Evolutionary conservation across 371 early-diverging fungal genomes (phyloP), one percentile per base, ranked within the genome.

Genomic region (Mucor indicus): DNA sequence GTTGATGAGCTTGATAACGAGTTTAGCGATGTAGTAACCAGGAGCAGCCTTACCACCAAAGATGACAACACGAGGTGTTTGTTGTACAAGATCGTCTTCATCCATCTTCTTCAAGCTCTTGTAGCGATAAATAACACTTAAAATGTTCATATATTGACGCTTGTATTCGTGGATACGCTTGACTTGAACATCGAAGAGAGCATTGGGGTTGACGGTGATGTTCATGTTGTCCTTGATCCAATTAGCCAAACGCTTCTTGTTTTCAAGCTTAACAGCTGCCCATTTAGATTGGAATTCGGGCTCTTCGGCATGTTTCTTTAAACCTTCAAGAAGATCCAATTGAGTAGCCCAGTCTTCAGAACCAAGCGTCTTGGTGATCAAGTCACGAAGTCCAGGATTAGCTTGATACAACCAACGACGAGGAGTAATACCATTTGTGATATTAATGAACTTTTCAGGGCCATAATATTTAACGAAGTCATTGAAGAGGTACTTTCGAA

Each of bases 111-210:
- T 90, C 55, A 95, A 72, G 2, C 61, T 50, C 57, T 81, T 66
- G 79, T 95, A 95, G 48, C 93, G 89, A 64, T 92, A 81, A 59
- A 94, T 93, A 42, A 92, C 93, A 37, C 84, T 73, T 23, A 95
- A 68, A 53, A 95, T 93, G 75, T 95, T 95, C 91, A 95, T 90
- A 66, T 89, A 91, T 77, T 95, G 96, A 54, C 96, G 90, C 80
- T 95, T 95, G 77, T 95, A 95, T 72, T 95, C 96, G 69, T 95
- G 96, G 56, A 95, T 87, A 69, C 95, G 89, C 77, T 92, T 95
- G 60, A 92, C 93, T 69, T 94, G 94, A 50, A 93, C 80, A 67
- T 95, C 96, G 65, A 95, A 95, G 47, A 95, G 64, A 1, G 94
- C 88, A 50, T 91, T 75, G 16, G 92, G 79, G 51, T 72, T 77